Evolutionary conservation across 192 early-diverging fungal species (phyloP), one percentile per base, ranked within the genome.

Genomic region (Chytriomyces sp.): DNA sequence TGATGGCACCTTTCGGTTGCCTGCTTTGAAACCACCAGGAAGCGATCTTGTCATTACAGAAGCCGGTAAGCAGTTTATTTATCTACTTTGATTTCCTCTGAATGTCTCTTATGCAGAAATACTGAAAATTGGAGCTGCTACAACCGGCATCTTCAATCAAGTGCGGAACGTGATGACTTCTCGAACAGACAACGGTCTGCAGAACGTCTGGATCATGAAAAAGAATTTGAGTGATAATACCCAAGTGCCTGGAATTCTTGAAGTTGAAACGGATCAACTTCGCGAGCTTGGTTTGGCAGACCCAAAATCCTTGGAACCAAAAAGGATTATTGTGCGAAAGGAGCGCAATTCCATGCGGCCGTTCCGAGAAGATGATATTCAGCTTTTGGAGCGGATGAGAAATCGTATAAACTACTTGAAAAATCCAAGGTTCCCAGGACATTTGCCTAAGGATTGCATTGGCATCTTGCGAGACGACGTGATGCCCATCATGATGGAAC

Each of bases 361-460:
- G n/a, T 78, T 72, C 67, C 52, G 70, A 12, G 64, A 75, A 17
- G 70, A 72, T 3, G 76, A 81, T 22, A 32, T 64, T 19, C 54
- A 59, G 19, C 41, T 81, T 3, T 26, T 77, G 19, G 49, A 39
- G 4, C 57, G 41, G 3, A 81, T 81, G 52, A 39, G 72, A 26
- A 39, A 68, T 0, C 72, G 80, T 3, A 25, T 81, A n/a, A 52
- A 52, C 8, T 81, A 52, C 56, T 58, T 78, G 5, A 44, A 39
- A n/a, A 81, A 81, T 59, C 80, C 80, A 0, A 38, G 80, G 12
- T 81, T 81, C 65, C 76, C 60, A 17, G 37, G 56, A 33, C 19
- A 2, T 30, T 17, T 55, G 2, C 58, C 67, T 22, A 34, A 25
- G 4, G 30, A 49, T 14, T 39, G 38, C 44, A 54, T 53, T 54